phyloP scores from a whole-genome alignment of 495 filamentous ascomycete species.

The Patellaria atrata region DNA sequence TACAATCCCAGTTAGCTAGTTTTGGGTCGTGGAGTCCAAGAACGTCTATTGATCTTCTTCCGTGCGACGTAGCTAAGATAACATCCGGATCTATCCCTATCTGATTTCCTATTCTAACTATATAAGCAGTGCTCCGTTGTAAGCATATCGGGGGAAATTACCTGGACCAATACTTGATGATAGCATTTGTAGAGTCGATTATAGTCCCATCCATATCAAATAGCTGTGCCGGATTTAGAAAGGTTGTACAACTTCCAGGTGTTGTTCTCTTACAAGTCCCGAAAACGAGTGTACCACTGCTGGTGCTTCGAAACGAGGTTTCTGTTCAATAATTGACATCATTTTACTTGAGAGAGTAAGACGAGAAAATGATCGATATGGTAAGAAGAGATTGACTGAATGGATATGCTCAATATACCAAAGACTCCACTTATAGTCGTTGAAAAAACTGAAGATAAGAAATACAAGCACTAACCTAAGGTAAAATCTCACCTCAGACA shows the following conservation, averaged over 20 bases:
- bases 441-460: too few species aligned
- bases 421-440: too few species aligned
- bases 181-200: slow-evolving; percentile 65
- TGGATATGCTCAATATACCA: too few species aligned
- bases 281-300: slow-evolving; percentile 49
- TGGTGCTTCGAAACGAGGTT: slow-evolving; percentile 40
- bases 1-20: slow-evolving; percentile 85
- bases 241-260: not conserved
- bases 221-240: slow-evolving; percentile 29
- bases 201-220: slow-evolving; percentile 90
- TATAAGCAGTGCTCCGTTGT: slow-evolving; percentile 1
- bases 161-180: slow-evolving; percentile 86
- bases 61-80: slow-evolving; percentile 81
- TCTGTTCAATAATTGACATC: too few species aligned
- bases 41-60: slow-evolving; percentile 70
- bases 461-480: too few species aligned
- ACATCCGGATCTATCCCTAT: slow-evolving; percentile 66
- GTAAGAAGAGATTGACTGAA: too few species aligned
- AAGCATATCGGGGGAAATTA: slow-evolving; percentile 30
- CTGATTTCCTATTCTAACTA: slow-evolving; percentile 60
- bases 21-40: slow-evolving; percentile 57
- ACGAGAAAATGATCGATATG: too few species aligned
- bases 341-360: too few species aligned
- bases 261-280: slow-evolving; percentile 39
- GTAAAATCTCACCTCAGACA: too few species aligned